phyloP scores from a whole-genome alignment of 2,329 filamentous ascomycete species.

The Cladosporium cucumerinum region DNA sequence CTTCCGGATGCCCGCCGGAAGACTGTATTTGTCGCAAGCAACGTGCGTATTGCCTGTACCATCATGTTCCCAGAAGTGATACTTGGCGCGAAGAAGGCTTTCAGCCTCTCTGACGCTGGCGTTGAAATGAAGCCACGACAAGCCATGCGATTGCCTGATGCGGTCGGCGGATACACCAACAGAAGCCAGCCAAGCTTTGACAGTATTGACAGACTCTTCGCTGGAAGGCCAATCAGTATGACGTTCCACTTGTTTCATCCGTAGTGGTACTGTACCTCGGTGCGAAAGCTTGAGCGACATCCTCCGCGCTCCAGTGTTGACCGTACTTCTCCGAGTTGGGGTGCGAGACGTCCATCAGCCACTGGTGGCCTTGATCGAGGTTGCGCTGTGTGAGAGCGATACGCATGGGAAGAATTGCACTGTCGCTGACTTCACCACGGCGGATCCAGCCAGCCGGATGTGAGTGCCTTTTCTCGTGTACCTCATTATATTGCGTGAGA shows the following conservation, averaged over 20 bases:
- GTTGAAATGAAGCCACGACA: constrained; percentile 55
- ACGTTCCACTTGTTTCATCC: constrained; percentile 13
- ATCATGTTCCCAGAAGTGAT: constrained; percentile 47
- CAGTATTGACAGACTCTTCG: constrained; percentile 46
- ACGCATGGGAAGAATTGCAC: constrained; percentile 34
- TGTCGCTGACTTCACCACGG: constrained; percentile 25
- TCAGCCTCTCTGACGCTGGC: constrained; percentile 55
- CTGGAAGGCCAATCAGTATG: constrained; percentile 17
- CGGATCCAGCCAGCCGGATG: constrained; percentile 31
- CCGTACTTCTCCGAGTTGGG: constrained; percentile 43
- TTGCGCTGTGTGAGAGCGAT: constrained; percentile 37
- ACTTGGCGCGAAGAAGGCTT: constrained; percentile 51
- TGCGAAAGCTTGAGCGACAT: constrained; percentile 45
- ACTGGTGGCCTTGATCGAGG: constrained; percentile 32
- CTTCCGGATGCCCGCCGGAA: constrained; percentile 29
- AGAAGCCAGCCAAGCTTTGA: constrained; percentile 53
- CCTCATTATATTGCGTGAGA: constrained; percentile 22
- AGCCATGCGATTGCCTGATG: constrained; percentile 50
- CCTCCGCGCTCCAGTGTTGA: constrained; percentile 41
- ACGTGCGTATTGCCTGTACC: constrained; percentile 39
- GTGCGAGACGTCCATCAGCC: constrained; percentile 40
- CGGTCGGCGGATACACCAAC: constrained; percentile 50
- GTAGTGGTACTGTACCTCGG: constrained; percentile 30
- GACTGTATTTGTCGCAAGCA: constrained; percentile 40
- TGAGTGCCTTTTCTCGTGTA: constrained; percentile 33